These are phyloP conservation scores for Filobasidium floriforme DNA, from an alignment of 768 basidiomycete species.

Conservation along the genomic window DNA sequence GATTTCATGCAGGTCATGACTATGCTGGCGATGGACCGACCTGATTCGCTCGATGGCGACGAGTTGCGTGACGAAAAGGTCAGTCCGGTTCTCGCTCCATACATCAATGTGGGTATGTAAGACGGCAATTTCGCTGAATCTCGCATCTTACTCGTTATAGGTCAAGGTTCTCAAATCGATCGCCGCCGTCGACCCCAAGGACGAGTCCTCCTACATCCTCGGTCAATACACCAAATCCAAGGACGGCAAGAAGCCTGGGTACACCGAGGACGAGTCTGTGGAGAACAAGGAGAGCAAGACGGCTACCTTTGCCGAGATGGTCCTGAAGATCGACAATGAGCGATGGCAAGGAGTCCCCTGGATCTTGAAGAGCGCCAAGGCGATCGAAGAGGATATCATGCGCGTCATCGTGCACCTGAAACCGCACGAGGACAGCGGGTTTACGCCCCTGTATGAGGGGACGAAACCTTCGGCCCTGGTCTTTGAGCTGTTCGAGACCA, in stretches of 20 bases:
- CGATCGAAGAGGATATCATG: slow-evolving; percentile 24
- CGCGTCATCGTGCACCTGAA: slow-evolving; percentile 20
- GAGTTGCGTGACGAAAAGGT: slow-evolving; percentile 21
- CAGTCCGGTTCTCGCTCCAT: not conserved
- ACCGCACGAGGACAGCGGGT: not conserved
- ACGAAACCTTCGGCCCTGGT: slow-evolving; percentile 16
- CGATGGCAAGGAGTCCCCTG: slow-evolving; percentile 27
- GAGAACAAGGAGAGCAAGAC: slow-evolving; percentile 28
- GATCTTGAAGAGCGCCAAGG: slow-evolving; percentile 27
- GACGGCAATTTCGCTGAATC: not conserved
- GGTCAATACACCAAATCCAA: slow-evolving; percentile 22
- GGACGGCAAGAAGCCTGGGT: slow-evolving; percentile 22
- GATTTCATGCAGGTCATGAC: slow-evolving; percentile 23
- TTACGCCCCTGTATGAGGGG: slow-evolving; percentile 9
- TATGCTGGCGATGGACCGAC: slow-evolving; percentile 22
- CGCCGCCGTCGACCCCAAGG: slow-evolving; percentile 13
- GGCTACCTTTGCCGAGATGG: slow-evolving; percentile 25
- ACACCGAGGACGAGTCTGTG: slow-evolving; percentile 25
- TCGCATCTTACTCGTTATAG: slow-evolving; percentile 1
- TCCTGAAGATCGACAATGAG: slow-evolving; percentile 25
- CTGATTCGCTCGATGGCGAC: slow-evolving; percentile 20
- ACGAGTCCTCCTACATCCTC: slow-evolving; percentile 19
- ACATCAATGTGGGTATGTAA: too few species aligned
- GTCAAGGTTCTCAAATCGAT: slow-evolving; percentile 23
- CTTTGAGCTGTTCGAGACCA: slow-evolving; percentile 16